Evolutionary conservation across 2,329 filamentous ascomycete genomes (phyloP).

Genomic region (Colletotrichum tanaceti): DNA sequence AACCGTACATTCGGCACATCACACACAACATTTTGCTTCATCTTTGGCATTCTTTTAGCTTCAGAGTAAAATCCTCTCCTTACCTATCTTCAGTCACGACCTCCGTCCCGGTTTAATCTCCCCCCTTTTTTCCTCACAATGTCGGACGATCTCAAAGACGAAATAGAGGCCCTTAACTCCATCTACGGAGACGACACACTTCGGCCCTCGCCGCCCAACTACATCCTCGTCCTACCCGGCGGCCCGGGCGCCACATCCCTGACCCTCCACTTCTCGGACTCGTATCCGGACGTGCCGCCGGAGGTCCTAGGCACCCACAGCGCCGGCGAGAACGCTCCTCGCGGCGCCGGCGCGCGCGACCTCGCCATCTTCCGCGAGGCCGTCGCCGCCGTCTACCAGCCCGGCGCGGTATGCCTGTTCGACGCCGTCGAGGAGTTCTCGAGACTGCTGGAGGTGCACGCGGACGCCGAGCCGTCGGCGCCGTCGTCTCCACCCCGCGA

Average conservation of each 20-base stretch:
- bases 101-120: neutral
- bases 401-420: conserved; percentile 86
- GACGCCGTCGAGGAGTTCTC: conserved; percentile 84
- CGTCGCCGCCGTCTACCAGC: conserved; percentile 74
- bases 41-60: too few relatives aligned
- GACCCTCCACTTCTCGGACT: conserved; percentile 73
- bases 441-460: conserved; percentile 39
- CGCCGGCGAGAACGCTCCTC: conserved; percentile 73
- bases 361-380: conserved; percentile 76
- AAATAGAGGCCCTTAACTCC: conserved; percentile 84
- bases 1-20: too few relatives aligned
- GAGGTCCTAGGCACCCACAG: conserved; percentile 82
- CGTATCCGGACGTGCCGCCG: conserved; percentile 82
- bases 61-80: too few relatives aligned
- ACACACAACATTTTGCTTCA: too few relatives aligned
- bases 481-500: conserved; percentile 2
- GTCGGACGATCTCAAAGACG: conserved; percentile 62
- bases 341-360: conserved; percentile 78
- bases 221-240: conserved; percentile 75
- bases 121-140: conserved; percentile 1
- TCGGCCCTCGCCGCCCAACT: conserved; percentile 55
- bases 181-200: conserved; percentile 82
- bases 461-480: conserved; percentile 29
- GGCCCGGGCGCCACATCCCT: conserved; percentile 65
- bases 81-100: too few relatives aligned